phyloP scores from a whole-genome alignment of 257 asterid genomes.

The Misopates orontium region DNA sequence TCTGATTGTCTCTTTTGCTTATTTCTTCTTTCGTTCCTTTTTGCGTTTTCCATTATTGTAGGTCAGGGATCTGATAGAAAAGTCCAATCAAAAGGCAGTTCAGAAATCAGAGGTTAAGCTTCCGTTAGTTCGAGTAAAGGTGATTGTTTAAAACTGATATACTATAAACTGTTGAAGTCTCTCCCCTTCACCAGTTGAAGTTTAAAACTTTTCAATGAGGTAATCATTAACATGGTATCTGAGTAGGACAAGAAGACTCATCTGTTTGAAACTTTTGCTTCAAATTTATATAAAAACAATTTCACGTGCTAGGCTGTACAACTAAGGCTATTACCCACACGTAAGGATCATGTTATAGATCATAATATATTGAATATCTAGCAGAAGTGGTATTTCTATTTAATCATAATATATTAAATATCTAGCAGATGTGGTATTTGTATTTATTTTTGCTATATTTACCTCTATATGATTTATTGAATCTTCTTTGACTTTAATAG shows the following conservation, averaged over 20 bases:
- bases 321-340: no score
- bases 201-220: no score
- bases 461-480: constrained; percentile 1
- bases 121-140: constrained; percentile 92
- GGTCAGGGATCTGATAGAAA: constrained; percentile 81
- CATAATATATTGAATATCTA: no score
- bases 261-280: no score
- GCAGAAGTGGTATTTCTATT: constrained; percentile 9
- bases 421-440: not conserved
- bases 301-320: no score
- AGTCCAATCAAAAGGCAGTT: constrained; percentile 54
- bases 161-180: no score
- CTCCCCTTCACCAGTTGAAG: no score
- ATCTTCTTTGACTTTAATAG: constrained; percentile 40
- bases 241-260: no score
- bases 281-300: no score
- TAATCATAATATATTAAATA: not conserved
- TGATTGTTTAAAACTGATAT: constrained; percentile 12
- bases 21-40: constrained; percentile 15
- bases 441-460: constrained; percentile 21
- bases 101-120: constrained; percentile 71
- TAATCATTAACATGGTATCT: no score
- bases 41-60: constrained; percentile 34
- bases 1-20: constrained; percentile 4
- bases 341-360: no score